phyloP scores from a whole-genome alignment of 352 stramenopile species.

The Stramenopiles sp. region DNA sequence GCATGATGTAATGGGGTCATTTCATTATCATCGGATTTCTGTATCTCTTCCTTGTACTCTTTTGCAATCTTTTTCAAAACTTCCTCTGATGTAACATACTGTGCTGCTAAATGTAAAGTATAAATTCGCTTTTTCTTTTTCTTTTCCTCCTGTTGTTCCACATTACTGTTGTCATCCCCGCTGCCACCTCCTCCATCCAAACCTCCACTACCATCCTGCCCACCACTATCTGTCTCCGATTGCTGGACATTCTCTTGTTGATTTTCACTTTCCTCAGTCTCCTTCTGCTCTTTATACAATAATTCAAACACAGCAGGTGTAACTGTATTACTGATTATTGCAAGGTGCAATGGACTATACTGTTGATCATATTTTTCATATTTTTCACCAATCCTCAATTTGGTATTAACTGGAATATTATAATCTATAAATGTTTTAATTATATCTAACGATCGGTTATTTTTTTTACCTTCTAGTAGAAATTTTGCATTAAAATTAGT shows the following conservation, averaged over 20 bases:
- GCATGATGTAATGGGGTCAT: neutral
- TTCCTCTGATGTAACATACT: neutral
- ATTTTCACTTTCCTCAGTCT: neutral
- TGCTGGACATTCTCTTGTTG: neutral
- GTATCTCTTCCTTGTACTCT: neutral
- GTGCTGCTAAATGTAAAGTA: neutral
- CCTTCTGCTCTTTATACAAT: neutral
- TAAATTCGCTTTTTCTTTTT: too few species aligned
- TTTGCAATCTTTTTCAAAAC: neutral
- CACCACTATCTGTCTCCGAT: neutral
- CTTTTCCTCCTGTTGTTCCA: too few species aligned
- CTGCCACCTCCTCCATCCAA: too few species aligned
- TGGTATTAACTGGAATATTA: neutral
- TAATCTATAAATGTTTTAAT: too few species aligned
- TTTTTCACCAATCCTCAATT: conserved; percentile 4
- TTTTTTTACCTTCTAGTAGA: neutral
- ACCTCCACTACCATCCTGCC: neutral
- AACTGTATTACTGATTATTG: neutral
- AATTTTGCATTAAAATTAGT: neutral
- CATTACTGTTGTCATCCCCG: too few species aligned
- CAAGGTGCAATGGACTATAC: neutral
- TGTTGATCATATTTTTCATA: neutral
- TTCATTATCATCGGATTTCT: neutral
- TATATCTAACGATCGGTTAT: neutral
- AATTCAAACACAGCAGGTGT: neutral